Evolutionary conservation across 805 yeast genomes (phyloP).

Genomic region (Saturnispora diversa): DNA sequence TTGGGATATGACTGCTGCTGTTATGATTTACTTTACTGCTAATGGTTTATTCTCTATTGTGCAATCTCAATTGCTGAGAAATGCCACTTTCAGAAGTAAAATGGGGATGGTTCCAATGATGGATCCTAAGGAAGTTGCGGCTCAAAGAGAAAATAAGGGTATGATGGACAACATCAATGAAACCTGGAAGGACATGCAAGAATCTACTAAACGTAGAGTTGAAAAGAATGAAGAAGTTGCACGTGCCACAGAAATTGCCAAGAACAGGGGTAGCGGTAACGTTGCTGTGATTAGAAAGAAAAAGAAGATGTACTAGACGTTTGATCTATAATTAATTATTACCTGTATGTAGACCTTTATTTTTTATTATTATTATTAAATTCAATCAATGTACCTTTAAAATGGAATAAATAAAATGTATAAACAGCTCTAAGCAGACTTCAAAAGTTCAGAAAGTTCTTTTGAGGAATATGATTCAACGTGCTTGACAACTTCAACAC

Average conservation of each 20-base stretch:
- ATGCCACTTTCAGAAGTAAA: conserved; percentile 45
- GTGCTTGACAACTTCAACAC: conserved; percentile 40
- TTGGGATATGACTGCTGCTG: conserved; percentile 76
- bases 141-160: conserved; percentile 25
- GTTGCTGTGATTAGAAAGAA: conserved; percentile 26
- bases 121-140: conserved; percentile 14
- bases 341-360: too few relatives aligned
- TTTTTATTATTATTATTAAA: too few relatives aligned
- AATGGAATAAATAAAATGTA: conserved; percentile 1
- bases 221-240: conserved; percentile 23
- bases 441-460: conserved; percentile 29
- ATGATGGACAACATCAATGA: conserved; percentile 27
- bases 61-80: conserved; percentile 64
- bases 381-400: conserved; percentile 1
- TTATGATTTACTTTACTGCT: conserved; percentile 75
- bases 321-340: neutral
- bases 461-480: conserved; percentile 41
- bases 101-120: conserved; percentile 51
- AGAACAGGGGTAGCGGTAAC: conserved; percentile 21
- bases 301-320: conserved; percentile 9
- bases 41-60: conserved; percentile 67
- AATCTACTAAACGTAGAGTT: conserved; percentile 22
- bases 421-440: neutral
- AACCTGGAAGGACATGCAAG: conserved; percentile 28
- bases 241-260: conserved; percentile 25